Percentiles rank a stretch among this genome's conserved stretches.
These are phyloP conservation scores for Marasmius fiardii DNA, from an alignment of 1,284 basidiomycete genomes.

Conservation along the genomic window DNA sequence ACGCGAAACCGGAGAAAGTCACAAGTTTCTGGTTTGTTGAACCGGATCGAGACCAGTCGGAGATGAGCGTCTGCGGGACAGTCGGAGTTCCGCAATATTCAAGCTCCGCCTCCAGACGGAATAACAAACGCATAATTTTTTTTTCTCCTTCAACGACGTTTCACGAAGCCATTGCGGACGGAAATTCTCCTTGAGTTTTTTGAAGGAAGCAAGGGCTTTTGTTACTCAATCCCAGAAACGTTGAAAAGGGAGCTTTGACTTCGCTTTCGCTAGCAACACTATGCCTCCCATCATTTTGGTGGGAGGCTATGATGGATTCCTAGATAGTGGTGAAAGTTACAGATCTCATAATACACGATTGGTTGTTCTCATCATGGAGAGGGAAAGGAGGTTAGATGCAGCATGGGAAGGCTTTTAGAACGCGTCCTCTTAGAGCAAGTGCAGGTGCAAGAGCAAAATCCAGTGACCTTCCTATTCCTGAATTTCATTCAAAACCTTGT, in stretches of 20 bases:
- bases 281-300: constrained; percentile 14
- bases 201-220: background rate
- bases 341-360: background rate
- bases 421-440: no score
- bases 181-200: no score
- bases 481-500: no score
- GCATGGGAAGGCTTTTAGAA: no score
- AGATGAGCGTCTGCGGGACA: background rate
- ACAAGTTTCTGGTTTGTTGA: background rate
- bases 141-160: background rate
- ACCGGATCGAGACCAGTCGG: background rate
- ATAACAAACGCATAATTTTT: background rate
- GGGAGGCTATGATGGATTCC: constrained; percentile 16
- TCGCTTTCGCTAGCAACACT: constrained; percentile 24
- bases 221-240: background rate
- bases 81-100: background rate
- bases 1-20: background rate
- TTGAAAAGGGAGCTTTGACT: constrained; percentile 18
- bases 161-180: background rate
- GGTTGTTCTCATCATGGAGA: no score
- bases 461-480: background rate
- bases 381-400: no score
- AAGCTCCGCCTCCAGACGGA: background rate
- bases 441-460: no score
- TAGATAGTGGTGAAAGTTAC: constrained; percentile 17